Evolutionary conservation across 495 filamentous ascomycete genomes (phyloP).

Genomic region (Neurospora tetraspora): DNA sequence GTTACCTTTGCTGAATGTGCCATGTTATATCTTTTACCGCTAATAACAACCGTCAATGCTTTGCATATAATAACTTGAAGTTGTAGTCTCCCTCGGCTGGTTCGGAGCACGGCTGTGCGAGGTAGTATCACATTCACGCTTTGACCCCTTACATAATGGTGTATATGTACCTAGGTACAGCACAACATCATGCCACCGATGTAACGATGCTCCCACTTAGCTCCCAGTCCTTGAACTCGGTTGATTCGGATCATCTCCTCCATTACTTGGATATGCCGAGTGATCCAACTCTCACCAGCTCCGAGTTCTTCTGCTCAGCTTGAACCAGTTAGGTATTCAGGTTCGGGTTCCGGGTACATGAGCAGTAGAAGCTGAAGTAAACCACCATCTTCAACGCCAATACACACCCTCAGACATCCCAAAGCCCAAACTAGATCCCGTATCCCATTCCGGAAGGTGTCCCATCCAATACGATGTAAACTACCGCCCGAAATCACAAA

Average conservation of each 20-base stretch:
- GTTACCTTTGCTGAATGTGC: not conserved
- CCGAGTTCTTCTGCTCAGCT: not conserved
- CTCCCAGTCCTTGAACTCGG: not conserved
- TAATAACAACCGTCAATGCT: too few relatives aligned
- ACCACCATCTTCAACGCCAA: not conserved
- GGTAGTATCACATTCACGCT: not conserved
- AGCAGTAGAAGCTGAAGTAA: not conserved
- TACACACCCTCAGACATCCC: not conserved
- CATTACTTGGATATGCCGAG: not conserved
- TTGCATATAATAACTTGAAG: not conserved
- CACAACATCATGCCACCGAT: not conserved
- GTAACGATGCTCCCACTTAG: not conserved
- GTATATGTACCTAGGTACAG: not conserved
- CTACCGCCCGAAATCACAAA: not conserved
- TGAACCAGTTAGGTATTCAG: not conserved
- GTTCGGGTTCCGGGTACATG: not conserved
- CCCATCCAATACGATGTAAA: not conserved
- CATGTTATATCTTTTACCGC: not conserved
- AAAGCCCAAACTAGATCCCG: not conserved
- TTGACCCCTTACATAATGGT: not conserved
- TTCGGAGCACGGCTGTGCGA: not conserved
- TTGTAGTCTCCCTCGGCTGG: not conserved
- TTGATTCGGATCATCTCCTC: not conserved
- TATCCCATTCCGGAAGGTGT: not conserved
- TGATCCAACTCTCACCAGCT: not conserved